Base-by-base conservation (phyloP, 1,139 yeast species). In the Arxiozyma slooffiae region DNA sequence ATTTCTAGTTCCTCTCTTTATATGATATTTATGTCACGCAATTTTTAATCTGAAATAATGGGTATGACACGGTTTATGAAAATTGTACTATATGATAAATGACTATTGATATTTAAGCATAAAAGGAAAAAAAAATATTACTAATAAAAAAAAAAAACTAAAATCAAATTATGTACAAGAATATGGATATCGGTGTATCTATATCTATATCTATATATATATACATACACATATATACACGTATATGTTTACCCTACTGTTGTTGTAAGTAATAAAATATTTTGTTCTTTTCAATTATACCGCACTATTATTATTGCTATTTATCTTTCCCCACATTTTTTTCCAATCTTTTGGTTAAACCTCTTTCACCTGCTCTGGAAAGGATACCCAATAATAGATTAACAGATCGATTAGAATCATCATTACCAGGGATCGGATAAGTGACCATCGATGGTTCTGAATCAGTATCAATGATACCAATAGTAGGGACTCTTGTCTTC, bases 341-440 rank as follows among this genome's bases (percentile, higher is more conserved):
- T n/a, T 37, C 38, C 48, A 79, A 66, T 65, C 96, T 78, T 53
- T 73, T 76, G 44, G 74, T 68, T 52, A 81, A 73, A 41, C 98
- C 98, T 48, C 75, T 76, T 65, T 85, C 82, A 24, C 95, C 97
- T 18, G 97, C 89, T 63, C 78, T 82, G 22, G 95, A 82, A 58
- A 92, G 74, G 20, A 90, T 82, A 54, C 98, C 97, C 50, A 81
- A 73, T 62, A 92, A 77, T 60, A 92, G 73, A 57, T 85, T 83
- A 4, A 85, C 80, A 16, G 95, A 79, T 66, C 98, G 79, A 53
- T 81, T 72, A n/a, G 95, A 84, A 66, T 90, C 97, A 67, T 92
- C 97, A 64, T 92, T 92, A 55, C 95, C 95, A 24, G 98, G 97
- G 58, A 92, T 86, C 48, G 97, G 95, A 67, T 92, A 92, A 1